phyloP scores from a whole-genome alignment of 805 yeast species.

The Saturnispora gosingensis region DNA sequence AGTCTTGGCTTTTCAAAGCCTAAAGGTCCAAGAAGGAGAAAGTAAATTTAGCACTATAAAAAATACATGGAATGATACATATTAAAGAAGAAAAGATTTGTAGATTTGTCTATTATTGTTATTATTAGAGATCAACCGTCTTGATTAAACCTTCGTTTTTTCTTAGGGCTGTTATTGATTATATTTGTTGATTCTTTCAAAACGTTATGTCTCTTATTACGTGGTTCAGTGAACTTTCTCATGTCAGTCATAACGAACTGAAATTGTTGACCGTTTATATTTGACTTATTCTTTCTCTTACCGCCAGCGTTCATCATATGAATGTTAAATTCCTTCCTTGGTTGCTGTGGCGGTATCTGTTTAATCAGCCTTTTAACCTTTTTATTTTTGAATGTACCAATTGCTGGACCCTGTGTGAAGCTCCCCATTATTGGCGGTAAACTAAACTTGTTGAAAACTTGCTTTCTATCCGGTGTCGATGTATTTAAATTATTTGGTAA shows the following conservation, averaged over 20 bases:
- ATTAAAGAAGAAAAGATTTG: neutral
- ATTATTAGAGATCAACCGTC: neutral
- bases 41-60: neutral
- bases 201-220: neutral
- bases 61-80: neutral
- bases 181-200: constrained; percentile 11
- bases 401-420: constrained; percentile 2
- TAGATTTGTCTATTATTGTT: neutral
- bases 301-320: neutral
- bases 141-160: neutral
- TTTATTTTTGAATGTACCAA: constrained; percentile 1
- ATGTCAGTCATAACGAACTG: constrained; percentile 15
- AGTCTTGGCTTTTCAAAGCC: constrained; percentile 42
- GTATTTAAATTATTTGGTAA: neutral
- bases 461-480: constrained; percentile 3
- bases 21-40: constrained; percentile 58
- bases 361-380: neutral
- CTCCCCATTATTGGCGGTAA: constrained; percentile 1
- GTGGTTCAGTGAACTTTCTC: constrained; percentile 8
- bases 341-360: neutral
- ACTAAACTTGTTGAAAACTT: neutral
- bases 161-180: constrained; percentile 2
- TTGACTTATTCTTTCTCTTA: neutral
- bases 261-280: constrained; percentile 3
- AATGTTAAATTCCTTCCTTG: neutral